phyloP scores from a whole-genome alignment of 345 rosid species.

The Salix suchowensis region DNA sequence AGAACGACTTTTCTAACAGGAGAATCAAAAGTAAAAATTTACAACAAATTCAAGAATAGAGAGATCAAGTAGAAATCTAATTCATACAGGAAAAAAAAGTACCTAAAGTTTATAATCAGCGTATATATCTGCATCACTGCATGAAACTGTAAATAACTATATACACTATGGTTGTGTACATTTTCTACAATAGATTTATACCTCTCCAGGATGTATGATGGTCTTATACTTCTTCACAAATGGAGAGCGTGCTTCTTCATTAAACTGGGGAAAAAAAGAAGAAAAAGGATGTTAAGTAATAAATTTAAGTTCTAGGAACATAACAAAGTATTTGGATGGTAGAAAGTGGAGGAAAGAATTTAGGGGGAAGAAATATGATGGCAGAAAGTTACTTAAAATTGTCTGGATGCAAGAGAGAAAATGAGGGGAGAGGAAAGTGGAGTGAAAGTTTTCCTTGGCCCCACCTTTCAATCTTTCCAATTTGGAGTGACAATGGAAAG shows the following conservation, averaged over 20 bases:
- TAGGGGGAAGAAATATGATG: not conserved
- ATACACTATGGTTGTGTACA: too few relatives aligned
- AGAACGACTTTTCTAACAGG: not conserved
- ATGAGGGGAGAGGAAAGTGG: not conserved
- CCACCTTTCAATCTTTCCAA: not conserved
- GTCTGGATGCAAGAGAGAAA: not conserved
- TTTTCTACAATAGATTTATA: slow-evolving; percentile 15
- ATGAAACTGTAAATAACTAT: not conserved
- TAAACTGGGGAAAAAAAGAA: slow-evolving; percentile 51
- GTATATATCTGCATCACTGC: not conserved
- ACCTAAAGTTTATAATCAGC: not conserved
- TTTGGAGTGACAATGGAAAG: not conserved
- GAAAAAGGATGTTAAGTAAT: not conserved
- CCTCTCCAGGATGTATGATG: slow-evolving; percentile 99
- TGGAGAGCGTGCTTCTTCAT: slow-evolving; percentile 98
- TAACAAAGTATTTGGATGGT: not conserved
- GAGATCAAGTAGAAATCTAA: not conserved
- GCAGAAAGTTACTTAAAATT: not conserved
- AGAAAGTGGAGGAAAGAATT: not conserved
- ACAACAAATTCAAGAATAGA: not conserved
- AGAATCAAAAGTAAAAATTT: not conserved
- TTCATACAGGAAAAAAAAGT: not conserved
- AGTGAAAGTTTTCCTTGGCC: not conserved
- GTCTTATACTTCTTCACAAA: slow-evolving; percentile 98
- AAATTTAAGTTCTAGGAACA: not conserved